Evolutionary conservation across 164 flowering plant species (phyloP).

Genomic region (Vitis labrusca): DNA sequence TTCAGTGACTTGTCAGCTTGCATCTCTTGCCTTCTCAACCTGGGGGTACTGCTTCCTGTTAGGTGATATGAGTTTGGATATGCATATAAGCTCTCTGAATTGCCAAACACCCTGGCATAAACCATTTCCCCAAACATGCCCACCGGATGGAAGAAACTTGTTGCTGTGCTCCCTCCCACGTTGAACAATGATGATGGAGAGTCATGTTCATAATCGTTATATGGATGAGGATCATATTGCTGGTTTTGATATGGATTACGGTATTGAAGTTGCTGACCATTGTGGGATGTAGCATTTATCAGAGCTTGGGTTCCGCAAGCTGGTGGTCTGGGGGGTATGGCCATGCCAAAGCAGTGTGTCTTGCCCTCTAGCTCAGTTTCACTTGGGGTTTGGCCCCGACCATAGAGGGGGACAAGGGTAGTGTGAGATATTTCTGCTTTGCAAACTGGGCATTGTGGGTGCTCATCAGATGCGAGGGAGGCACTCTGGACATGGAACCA

Average conservation of each 20-base stretch:
- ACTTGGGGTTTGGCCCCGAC: conserved; percentile 37
- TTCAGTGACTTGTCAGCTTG: conserved; percentile 48
- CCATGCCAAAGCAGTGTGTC: conserved; percentile 8
- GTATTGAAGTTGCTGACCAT: conserved; percentile 30
- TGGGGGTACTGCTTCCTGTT: conserved; percentile 27
- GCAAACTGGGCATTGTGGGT: conserved; percentile 67
- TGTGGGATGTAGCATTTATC: conserved; percentile 9
- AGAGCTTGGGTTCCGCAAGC: conserved; percentile 31
- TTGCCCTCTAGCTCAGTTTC: conserved; percentile 25
- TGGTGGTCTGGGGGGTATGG: conserved; percentile 49
- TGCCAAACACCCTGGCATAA: conserved; percentile 52
- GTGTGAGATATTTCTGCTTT: conserved; percentile 53
- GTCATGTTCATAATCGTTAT: conserved; percentile 15
- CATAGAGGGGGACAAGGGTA: conserved; percentile 58
- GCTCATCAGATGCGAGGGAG: conserved; percentile 41
- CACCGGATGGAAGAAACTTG: conserved; percentile 24
- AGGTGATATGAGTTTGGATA: conserved; percentile 45
- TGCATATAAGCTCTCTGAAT: conserved; percentile 35
- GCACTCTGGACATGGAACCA: conserved; percentile 52
- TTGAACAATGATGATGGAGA: conserved; percentile 17
- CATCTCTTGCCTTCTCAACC: conserved; percentile 55
- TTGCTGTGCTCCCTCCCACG: conserved; percentile 12
- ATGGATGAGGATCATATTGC: conserved; percentile 10
- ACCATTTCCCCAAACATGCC: conserved; percentile 64
- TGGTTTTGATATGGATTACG: conserved; percentile 37